phyloP scores from a whole-genome alignment of 805 yeast genomes.

The Candida glaebosa region DNA sequence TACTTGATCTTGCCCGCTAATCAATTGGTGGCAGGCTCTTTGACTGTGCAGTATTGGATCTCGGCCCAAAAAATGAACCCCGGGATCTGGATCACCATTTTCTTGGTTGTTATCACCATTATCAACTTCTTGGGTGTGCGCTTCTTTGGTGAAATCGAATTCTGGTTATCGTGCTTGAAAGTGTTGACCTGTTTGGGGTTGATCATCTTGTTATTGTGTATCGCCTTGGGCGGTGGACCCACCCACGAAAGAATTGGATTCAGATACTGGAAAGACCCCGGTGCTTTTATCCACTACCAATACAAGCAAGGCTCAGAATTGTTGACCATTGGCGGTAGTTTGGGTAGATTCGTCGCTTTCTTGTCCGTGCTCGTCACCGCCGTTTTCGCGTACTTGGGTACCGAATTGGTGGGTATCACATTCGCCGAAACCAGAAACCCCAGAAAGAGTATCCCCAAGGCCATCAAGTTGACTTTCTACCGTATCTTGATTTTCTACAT shows the following conservation, averaged over 20 bases:
- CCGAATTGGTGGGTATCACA: constrained; percentile 68
- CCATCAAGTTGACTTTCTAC: constrained; percentile 65
- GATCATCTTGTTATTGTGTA: constrained; percentile 56
- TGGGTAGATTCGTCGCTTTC: constrained; percentile 60
- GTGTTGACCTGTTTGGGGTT: constrained; percentile 65
- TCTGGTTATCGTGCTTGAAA: constrained; percentile 61
- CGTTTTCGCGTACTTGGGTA: constrained; percentile 68
- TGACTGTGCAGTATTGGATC: constrained; percentile 54
- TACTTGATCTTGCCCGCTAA: constrained; percentile 57
- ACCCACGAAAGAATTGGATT: constrained; percentile 70
- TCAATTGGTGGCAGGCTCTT: constrained; percentile 61
- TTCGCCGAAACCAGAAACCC: constrained; percentile 72
- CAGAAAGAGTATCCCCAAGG: constrained; percentile 65
- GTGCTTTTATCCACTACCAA: constrained; percentile 46
- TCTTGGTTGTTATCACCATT: constrained; percentile 38
- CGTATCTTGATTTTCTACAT: constrained; percentile 65
- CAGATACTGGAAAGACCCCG: constrained; percentile 68
- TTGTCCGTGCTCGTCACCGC: constrained; percentile 62
- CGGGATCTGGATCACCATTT: constrained; percentile 56
- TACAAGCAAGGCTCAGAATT: constrained; percentile 42
- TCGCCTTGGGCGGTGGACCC: constrained; percentile 79
- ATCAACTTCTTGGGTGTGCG: constrained; percentile 49
- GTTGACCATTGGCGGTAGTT: constrained; percentile 36
- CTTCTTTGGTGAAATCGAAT: constrained; percentile 56
- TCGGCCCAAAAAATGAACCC: constrained; percentile 44